These are phyloP conservation scores for Pleodorina starrii DNA, from an alignment of 139 green algal genomes.

Conservation along the genomic window DNA sequence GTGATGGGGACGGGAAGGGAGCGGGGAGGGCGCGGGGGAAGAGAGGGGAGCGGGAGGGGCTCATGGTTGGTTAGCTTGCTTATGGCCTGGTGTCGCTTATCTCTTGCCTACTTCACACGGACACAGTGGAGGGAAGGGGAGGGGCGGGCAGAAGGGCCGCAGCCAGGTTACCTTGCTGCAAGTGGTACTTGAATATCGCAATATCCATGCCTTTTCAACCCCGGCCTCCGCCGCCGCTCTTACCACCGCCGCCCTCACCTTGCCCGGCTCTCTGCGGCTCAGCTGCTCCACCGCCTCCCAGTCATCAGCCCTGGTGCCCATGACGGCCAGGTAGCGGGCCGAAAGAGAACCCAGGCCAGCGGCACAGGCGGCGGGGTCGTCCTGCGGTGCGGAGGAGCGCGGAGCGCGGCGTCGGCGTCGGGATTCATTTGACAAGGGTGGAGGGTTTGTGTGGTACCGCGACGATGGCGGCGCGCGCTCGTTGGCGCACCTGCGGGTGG, in stretches of 20 bases:
- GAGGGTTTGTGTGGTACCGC: background rate
- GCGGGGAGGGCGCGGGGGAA: too few relatives aligned
- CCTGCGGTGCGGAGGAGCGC: background rate
- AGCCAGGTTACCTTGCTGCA: background rate
- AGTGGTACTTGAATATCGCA: background rate
- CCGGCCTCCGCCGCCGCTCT: background rate
- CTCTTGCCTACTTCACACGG: too few relatives aligned
- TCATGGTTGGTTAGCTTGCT: too few relatives aligned
- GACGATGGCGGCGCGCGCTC: background rate
- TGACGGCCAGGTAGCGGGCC: constrained; percentile 47
- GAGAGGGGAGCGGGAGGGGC: too few relatives aligned
- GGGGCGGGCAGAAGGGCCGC: background rate
- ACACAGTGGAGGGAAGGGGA: background rate
- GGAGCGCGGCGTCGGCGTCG: background rate
- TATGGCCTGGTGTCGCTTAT: too few relatives aligned
- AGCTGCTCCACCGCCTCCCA: constrained; percentile 60
- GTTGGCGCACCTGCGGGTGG: constrained; percentile 44
- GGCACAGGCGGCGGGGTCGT: background rate
- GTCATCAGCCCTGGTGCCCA: constrained; percentile 50
- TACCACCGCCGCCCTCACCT: background rate
- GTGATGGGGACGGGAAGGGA: background rate
- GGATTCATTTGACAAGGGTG: background rate
- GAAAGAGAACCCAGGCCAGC: background rate
- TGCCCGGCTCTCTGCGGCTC: background rate
- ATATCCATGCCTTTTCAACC: background rate